Percentiles rank a stretch among this genome's conserved stretches.
These are phyloP conservation scores for Cordyceps cicadae DNA, from an alignment of 2,329 filamentous ascomycete genomes.

Conservation along the genomic window DNA sequence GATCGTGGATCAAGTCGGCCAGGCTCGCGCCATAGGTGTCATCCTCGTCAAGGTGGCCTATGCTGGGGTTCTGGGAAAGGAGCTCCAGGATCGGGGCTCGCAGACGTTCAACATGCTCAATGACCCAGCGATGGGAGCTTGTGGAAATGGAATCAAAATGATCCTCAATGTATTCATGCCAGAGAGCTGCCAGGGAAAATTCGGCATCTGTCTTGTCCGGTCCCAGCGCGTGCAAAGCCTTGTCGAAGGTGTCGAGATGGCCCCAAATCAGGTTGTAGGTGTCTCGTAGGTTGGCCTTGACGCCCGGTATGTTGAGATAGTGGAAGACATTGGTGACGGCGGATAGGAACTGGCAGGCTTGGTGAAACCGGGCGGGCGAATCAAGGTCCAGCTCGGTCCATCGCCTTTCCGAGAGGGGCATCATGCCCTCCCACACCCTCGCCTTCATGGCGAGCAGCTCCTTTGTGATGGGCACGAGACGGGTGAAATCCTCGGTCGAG, in stretches of 20 bases:
- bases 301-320: constrained; percentile 18
- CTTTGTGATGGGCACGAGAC: constrained; percentile 18
- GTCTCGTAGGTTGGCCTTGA: constrained; percentile 16
- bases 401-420: constrained; percentile 20
- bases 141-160: constrained; percentile 17
- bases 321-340: constrained; percentile 19
- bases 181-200: constrained; percentile 16
- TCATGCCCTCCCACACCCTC: constrained; percentile 21
- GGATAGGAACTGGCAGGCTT: constrained; percentile 19
- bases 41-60: not conserved
- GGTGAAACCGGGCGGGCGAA: constrained; percentile 16
- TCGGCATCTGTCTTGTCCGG: not conserved
- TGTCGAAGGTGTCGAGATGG: constrained; percentile 18
- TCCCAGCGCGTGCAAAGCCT: constrained; percentile 18
- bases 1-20: not conserved
- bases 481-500: constrained; percentile 15
- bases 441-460: constrained; percentile 24
- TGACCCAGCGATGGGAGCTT: not conserved
- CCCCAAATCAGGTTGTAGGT: constrained; percentile 22
- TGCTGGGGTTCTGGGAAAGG: not conserved
- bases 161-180: constrained; percentile 20
- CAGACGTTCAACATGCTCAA: not conserved
- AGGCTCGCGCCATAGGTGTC: not conserved
- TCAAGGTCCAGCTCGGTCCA: constrained; percentile 20
- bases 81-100: not conserved